Evolutionary conservation across 352 stramenopile species (phyloP).

Genomic region (Globisporangium cylindrosporum): DNA sequence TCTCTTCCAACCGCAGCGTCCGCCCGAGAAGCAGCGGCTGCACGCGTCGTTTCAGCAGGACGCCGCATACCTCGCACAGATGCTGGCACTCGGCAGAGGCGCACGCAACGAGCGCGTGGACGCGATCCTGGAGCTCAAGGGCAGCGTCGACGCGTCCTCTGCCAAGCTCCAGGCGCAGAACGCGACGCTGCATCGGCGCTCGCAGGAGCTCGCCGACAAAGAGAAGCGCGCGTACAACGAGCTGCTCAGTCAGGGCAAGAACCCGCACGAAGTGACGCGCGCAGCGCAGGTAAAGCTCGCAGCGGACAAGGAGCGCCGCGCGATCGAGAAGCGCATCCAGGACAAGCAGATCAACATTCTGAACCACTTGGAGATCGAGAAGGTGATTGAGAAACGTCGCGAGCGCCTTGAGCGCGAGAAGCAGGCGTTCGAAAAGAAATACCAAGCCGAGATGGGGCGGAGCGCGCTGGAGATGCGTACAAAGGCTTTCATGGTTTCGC

Average conservation of each 20-base stretch:
- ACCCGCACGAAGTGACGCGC: conserved; percentile 75
- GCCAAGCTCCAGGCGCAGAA: conserved; percentile 47
- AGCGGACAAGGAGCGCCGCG: conserved; percentile 30
- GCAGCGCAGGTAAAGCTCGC: conserved; percentile 35
- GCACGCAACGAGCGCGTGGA: conserved; percentile 39
- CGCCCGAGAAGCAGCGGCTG: conserved; percentile 37
- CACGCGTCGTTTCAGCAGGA: conserved; percentile 51
- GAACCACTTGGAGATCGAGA: conserved; percentile 49
- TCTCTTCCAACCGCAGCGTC: conserved; percentile 9
- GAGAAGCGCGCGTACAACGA: conserved; percentile 44
- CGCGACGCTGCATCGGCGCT: conserved; percentile 25
- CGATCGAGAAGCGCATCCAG: conserved; percentile 51
- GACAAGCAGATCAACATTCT: conserved; percentile 53
- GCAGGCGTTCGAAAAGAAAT: conserved; percentile 57
- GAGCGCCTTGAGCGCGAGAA: conserved; percentile 40
- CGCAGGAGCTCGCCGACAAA: conserved; percentile 24
- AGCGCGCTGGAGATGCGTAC: conserved; percentile 50
- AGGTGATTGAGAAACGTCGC: conserved; percentile 29
- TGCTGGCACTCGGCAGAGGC: conserved; percentile 31
- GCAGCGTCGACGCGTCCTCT: conserved; percentile 45
- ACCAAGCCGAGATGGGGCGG: conserved; percentile 68
- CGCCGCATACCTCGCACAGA: conserved; percentile 42
- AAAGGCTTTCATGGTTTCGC: conserved; percentile 48
- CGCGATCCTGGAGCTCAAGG: conserved; percentile 60
- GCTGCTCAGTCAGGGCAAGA: conserved; percentile 64